phyloP scores from a whole-genome alignment of 1,284 basidiomycete genomes.

The Ceratobasidium sp. region DNA sequence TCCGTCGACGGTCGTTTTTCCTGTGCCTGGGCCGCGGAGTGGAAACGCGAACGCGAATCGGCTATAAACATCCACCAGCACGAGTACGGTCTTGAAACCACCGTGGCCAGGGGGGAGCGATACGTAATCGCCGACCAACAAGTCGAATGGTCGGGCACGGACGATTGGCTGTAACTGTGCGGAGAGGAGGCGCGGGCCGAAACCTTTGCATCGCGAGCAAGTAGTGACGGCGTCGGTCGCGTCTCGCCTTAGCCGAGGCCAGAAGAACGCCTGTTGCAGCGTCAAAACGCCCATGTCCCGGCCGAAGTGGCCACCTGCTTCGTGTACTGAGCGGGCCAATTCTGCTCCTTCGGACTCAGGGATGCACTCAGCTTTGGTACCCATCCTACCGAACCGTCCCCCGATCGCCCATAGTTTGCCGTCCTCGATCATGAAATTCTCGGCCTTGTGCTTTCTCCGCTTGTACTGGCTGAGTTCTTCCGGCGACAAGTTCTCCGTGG shows the following conservation, averaged over 20 bases:
- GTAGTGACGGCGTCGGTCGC: constrained; percentile 18
- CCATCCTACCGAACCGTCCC: neutral
- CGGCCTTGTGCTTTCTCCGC: neutral
- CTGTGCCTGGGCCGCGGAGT: constrained; percentile 53
- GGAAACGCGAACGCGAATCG: constrained; percentile 20
- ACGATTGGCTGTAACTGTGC: constrained; percentile 15
- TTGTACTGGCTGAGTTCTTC: no score
- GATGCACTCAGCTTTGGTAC: constrained; percentile 51
- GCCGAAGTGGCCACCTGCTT: constrained; percentile 26
- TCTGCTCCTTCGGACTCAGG: constrained; percentile 49
- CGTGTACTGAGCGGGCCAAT: neutral
- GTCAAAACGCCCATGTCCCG: neutral
- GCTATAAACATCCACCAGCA: constrained; percentile 16
- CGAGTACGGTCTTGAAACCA: constrained; percentile 24
- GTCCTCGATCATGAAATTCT: constrained; percentile 29
- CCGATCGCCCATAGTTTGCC: constrained; percentile 39
- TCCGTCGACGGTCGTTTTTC: constrained; percentile 52
- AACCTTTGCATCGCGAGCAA: constrained; percentile 37
- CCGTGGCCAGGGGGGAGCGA: constrained; percentile 20
- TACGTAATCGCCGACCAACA: constrained; percentile 29
- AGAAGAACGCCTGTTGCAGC: constrained; percentile 11
- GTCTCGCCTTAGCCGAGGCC: constrained; percentile 23
- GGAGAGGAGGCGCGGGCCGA: constrained; percentile 17
- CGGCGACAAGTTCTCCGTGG: no score
- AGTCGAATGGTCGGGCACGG: constrained; percentile 15